Conservation (phyloP, 179 eudicot species). For the Beta lomatogona region DNA sequence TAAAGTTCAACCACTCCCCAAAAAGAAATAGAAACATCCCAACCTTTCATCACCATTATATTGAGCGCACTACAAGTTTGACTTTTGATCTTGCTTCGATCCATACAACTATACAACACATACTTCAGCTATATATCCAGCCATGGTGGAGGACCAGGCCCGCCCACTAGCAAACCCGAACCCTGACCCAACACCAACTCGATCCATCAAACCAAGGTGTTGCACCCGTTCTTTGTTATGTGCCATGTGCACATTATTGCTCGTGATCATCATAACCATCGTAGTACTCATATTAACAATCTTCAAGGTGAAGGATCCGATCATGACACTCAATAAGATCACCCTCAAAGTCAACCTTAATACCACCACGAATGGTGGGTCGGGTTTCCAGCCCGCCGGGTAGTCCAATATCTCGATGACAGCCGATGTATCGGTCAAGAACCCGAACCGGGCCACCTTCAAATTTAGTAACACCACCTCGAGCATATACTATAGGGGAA, state of each 20-base stretch:
- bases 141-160: conserved; percentile 20
- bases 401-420: conserved; percentile 23
- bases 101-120: background rate
- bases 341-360: background rate
- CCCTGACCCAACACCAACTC: background rate
- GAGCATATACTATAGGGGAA: conserved; percentile 21
- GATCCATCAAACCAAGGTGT: background rate
- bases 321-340: conserved; percentile 22
- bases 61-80: background rate
- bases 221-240: background rate
- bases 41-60: background rate
- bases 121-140: background rate
- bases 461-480: conserved; percentile 21
- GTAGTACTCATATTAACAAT: background rate
- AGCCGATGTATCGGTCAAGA: conserved; percentile 24
- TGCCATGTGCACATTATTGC: background rate
- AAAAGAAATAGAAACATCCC: background rate
- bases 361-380: background rate
- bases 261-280: background rate
- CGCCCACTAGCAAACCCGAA: background rate
- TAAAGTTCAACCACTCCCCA: background rate
- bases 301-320: conserved; percentile 25
- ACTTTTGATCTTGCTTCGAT: background rate
- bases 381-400: background rate
- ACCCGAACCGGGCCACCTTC: conserved; percentile 28